Evolutionary conservation across 768 basidiomycete species (phyloP).

Genomic region (Pulveroboletus ravenelii): DNA sequence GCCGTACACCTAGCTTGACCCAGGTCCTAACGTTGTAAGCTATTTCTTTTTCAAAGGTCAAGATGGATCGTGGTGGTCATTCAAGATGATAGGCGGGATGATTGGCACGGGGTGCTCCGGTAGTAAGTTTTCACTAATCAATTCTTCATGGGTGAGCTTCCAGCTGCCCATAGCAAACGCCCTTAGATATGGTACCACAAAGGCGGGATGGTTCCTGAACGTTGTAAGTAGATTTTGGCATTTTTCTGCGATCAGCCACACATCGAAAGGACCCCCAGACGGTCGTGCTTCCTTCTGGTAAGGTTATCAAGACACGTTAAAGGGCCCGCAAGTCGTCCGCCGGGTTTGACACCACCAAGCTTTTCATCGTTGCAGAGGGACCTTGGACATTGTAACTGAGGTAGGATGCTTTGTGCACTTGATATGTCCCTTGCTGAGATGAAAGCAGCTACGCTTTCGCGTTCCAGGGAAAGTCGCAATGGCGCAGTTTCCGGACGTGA

Average conservation of each 20-base stretch:
- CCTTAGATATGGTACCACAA: constrained; percentile 83
- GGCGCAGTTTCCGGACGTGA: constrained; percentile 79
- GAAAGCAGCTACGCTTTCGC: constrained; percentile 60
- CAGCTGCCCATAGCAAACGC: constrained; percentile 53
- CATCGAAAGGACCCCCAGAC: constrained; percentile 43
- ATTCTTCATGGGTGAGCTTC: background rate
- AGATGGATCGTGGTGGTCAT: constrained; percentile 8
- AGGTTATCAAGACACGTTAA: constrained; percentile 82
- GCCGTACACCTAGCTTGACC: constrained; percentile 50
- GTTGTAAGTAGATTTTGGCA: constrained; percentile 36
- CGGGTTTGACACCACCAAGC: constrained; percentile 82
- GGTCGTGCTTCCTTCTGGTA: constrained; percentile 77
- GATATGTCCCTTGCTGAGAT: background rate
- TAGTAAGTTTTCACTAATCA: constrained; percentile 43
- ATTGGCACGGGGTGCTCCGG: constrained; percentile 83
- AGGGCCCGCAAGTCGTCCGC: constrained; percentile 80
- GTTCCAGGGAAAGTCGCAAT: constrained; percentile 85
- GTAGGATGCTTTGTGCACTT: constrained; percentile 25
- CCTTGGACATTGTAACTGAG: constrained; percentile 86
- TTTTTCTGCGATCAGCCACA: background rate
- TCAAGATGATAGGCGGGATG: constrained; percentile 82
- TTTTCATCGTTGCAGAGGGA: constrained; percentile 93
- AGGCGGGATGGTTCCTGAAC: constrained; percentile 84
- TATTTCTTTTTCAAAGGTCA: background rate
- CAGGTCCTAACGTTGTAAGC: constrained; percentile 64